Conservation (phyloP, 345 rosid genomes). For the Orychophragmus violaceus region DNA sequence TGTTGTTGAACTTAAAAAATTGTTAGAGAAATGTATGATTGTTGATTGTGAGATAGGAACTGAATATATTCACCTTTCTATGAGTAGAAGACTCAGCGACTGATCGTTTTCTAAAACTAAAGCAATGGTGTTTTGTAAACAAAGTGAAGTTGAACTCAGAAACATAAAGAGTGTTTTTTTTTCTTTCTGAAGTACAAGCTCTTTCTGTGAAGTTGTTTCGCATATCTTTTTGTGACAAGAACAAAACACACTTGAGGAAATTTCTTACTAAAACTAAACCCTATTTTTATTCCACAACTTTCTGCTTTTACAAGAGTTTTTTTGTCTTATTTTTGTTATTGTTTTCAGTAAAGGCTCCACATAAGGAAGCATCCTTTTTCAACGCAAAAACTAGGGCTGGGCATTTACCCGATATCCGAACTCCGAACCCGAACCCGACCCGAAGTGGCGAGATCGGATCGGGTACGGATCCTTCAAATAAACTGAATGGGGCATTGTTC, state of each 20-base stretch:
- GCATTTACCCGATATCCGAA: no score
- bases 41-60: not conserved
- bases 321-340: not conserved
- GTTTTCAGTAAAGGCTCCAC: not conserved
- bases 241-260: not conserved
- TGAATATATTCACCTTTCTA: not conserved
- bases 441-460: no score
- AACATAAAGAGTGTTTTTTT: not conserved
- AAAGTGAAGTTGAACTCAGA: not conserved
- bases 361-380: not conserved
- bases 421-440: no score
- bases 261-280: conserved; percentile 9
- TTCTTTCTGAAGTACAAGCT: no score
- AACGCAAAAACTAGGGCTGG: no score
- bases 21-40: not conserved
- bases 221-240: not conserved
- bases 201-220: not conserved
- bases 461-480: no score
- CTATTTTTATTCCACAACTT: not conserved
- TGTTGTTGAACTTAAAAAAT: not conserved
- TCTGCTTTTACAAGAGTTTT: not conserved
- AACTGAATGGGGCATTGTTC: no score
- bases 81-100: not conserved
- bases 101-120: not conserved
- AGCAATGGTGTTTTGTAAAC: no score